Evolutionary conservation across 2,329 filamentous ascomycete genomes (phyloP), one percentile per base, ranked within the genome.

Genomic region (Dryadomyces quercus-mongolicae): DNA sequence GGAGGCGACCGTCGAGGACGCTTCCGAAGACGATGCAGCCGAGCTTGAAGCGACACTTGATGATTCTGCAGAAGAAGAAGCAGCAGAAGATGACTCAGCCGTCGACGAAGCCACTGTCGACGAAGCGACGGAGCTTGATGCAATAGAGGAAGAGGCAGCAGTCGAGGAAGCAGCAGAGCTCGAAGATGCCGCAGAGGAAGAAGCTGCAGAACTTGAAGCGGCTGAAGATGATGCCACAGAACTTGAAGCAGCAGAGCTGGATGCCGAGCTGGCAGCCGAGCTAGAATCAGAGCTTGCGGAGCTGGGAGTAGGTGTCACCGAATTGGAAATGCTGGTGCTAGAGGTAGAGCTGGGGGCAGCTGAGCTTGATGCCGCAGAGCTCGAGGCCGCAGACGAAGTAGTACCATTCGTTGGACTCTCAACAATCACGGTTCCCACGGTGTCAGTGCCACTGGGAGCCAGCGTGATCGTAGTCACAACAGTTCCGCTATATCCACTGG

Each of bases 381-480:
- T 49, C 7, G 36, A 40, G 8, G 49, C 40, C 15, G 46, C 40
- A 47, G 52, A 42, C 20, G 56, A 54, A 0, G 20, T 13, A 47
- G 15, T 5, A 47, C 47, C n/a, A 43, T 20, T 40, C 3, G 52
- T 8, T 12, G 57, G 57, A 0, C 42, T 42, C 55, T 60, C 55
- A 2, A 60, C 49, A 8, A 60, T 57, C 3, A 60, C 54, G 0
- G 58, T 60, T 10, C 58, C 58, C 7, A 54, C 71, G 63, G 81
- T 76, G 45, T 85, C 85, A 42, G 81, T 85, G 34, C 69, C 69
- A 56, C 49, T 52, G 5, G 56, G 56, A 1, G 51, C 40, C 3
- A 57, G 5, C 1, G 56, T 52, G 6, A 57, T n/a, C 12, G 53
- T 55, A 13, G 31, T 5, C 2, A 54, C 34, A n/a, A 25, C 46